A percentile compares a stretch with the other conserved stretches of the same genome.
Conservation (phyloP, 2,329 filamentous ascomycete genomes). For the Calonectria crousiana region DNA sequence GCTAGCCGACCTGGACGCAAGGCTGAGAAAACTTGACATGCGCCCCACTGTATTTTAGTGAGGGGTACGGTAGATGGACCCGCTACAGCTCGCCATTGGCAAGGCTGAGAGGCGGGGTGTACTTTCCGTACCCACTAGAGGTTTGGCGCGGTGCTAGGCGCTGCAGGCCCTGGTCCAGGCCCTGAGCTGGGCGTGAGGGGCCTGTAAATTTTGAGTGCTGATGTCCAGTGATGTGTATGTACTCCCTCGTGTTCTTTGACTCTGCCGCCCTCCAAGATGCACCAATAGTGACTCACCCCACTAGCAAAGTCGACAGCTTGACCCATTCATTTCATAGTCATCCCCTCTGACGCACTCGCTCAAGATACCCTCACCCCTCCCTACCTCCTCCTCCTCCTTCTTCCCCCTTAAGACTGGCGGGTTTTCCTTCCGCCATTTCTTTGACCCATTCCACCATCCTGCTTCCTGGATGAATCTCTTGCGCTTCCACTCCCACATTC, state of each 20-base stretch:
- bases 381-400: constrained; percentile 32
- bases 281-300: constrained; percentile 22
- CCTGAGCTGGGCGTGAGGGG: constrained; percentile 7
- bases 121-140: constrained; percentile 12
- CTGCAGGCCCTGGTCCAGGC: constrained; percentile 15
- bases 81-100: constrained; percentile 14
- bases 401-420: constrained; percentile 22
- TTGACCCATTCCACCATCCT: neutral
- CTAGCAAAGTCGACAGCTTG: constrained; percentile 20
- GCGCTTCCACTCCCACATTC: constrained; percentile 46
- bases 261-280: neutral
- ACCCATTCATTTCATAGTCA: constrained; percentile 29
- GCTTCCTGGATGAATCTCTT: constrained; percentile 52
- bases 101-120: constrained; percentile 29
- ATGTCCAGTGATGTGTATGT: constrained; percentile 9
- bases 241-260: neutral
- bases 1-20: constrained; percentile 19
- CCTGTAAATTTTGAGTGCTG: constrained; percentile 20
- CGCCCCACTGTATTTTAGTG: constrained; percentile 26
- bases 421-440: constrained; percentile 17
- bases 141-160: constrained; percentile 8
- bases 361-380: constrained; percentile 28
- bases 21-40: constrained; percentile 23
- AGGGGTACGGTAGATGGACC: constrained; percentile 25
- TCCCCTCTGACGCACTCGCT: constrained; percentile 25